phyloP scores from a whole-genome alignment of 73 alveolate species.

The Paraurostyla sp. region DNA sequence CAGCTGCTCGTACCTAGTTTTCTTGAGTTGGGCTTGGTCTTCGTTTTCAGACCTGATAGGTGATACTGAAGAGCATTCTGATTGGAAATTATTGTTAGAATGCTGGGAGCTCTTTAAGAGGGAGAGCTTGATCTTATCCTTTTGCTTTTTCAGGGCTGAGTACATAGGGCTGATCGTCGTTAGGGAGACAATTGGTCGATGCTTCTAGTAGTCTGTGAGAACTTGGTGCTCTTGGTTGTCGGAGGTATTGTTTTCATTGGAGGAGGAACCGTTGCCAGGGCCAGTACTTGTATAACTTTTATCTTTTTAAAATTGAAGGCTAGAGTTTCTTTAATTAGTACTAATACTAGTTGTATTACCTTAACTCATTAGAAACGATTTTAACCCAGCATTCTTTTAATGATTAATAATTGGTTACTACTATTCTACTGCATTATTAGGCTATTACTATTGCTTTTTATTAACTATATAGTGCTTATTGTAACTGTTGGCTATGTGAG shows the following conservation, averaged over 20 bases:
- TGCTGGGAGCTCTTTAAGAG: background rate
- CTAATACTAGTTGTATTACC: background rate
- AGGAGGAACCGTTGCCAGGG: background rate
- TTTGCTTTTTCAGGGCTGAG: background rate
- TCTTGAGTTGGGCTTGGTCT: background rate
- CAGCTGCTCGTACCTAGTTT: background rate
- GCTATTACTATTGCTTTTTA: background rate
- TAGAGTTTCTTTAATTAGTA: background rate
- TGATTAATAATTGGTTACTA: background rate
- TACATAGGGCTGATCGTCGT: slow-evolving; percentile 9
- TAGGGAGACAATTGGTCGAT: slow-evolving; percentile 13
- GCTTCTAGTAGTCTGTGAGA: background rate
- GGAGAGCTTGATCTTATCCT: background rate
- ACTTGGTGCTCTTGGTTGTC: slow-evolving; percentile 16
- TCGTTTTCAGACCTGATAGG: slow-evolving; percentile 25
- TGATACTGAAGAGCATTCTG: slow-evolving; percentile 7
- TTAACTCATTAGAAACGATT: background rate
- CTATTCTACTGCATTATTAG: background rate
- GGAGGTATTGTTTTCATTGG: slow-evolving; percentile 9
- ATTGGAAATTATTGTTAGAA: background rate
- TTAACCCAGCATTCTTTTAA: background rate
- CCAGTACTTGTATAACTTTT: background rate
- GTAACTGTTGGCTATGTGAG: slow-evolving; percentile 35
- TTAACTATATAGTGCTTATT: slow-evolving; percentile 37
- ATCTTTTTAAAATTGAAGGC: background rate